Conservation (phyloP, 140 eudicot genomes). For the Anethum foeniculum region DNA sequence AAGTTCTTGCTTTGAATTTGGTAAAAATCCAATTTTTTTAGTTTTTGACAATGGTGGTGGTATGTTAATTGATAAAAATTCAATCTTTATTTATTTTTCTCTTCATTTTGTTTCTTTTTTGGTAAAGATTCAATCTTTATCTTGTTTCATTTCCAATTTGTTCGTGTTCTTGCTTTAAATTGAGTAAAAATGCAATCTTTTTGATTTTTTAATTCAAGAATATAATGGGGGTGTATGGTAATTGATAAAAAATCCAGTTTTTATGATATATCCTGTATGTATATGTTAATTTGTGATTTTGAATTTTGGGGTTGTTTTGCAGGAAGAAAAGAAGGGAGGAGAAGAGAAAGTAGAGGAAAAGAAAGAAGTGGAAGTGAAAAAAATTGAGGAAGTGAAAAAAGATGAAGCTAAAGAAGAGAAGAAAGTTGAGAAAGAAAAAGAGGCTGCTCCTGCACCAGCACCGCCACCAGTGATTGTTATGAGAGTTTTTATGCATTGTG, state of each 20-base stretch:
- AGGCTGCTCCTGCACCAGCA: conserved; percentile 37
- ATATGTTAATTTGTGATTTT: not conserved
- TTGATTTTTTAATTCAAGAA: not conserved
- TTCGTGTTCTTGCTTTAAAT: not conserved
- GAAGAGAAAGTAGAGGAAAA: conserved; percentile 20
- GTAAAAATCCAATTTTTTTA: too few species aligned
- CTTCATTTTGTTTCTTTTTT: too few species aligned
- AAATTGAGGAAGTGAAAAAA: conserved; percentile 27
- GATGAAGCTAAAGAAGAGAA: conserved; percentile 26
- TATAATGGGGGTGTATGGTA: conserved; percentile 23
- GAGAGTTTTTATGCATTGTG: conserved; percentile 92
- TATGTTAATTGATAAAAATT: not conserved
- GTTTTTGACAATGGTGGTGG: not conserved
- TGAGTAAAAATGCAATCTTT: not conserved
- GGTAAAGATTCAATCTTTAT: not conserved
- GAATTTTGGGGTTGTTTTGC: conserved; percentile 2
- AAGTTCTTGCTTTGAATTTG: not conserved
- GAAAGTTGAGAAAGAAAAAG: conserved; percentile 19
- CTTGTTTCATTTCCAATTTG: not conserved
- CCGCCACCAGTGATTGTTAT: conserved; percentile 71
- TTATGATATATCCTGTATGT: not conserved
- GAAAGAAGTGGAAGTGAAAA: conserved; percentile 39
- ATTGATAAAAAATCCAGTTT: conserved; percentile 7
- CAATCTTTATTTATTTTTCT: conserved; percentile 2
- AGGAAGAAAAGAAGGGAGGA: conserved; percentile 48